Conservation (phyloP, 1,284 basidiomycete species). For the Cutaneotrichosporon dermatis region DNA sequence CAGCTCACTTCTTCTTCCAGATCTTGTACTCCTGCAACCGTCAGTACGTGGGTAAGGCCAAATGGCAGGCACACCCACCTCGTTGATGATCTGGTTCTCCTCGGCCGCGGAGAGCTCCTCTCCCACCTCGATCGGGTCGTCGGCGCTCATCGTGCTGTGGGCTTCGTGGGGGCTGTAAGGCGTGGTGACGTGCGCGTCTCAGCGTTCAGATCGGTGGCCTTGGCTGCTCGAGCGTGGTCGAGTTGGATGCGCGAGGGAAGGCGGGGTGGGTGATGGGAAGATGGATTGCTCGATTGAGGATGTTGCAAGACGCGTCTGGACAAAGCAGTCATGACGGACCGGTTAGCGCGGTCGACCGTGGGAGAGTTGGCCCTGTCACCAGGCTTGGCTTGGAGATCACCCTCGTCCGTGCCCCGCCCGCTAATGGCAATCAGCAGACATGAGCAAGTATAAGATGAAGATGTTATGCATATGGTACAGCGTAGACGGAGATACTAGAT, state of each 20-base stretch:
- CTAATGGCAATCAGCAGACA: too few species aligned
- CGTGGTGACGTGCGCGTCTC: background rate
- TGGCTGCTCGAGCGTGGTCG: background rate
- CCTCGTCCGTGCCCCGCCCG: too few species aligned
- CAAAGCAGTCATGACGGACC: background rate
- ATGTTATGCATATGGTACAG: too few species aligned
- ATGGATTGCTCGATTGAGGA: too few species aligned
- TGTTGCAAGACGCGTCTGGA: background rate
- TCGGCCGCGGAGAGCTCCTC: constrained; percentile 53
- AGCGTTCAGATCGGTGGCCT: background rate
- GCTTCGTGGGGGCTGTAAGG: background rate
- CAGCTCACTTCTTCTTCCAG: constrained; percentile 70
- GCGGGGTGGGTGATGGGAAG: too few species aligned
- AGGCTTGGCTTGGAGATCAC: too few species aligned
- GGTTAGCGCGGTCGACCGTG: background rate
- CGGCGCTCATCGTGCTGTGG: constrained; percentile 12
- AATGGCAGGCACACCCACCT: constrained; percentile 56
- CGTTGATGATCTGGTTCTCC: constrained; percentile 87
- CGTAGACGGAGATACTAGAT: too few species aligned
- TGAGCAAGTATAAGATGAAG: too few species aligned
- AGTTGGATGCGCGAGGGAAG: background rate
- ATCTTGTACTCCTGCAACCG: constrained; percentile 54
- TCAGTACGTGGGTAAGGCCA: constrained; percentile 7
- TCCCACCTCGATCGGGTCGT: constrained; percentile 51
- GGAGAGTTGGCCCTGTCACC: too few species aligned